Evolutionary conservation across 371 early-diverging fungal genomes (phyloP).

Genomic region (Parasitella parasitica): DNA sequence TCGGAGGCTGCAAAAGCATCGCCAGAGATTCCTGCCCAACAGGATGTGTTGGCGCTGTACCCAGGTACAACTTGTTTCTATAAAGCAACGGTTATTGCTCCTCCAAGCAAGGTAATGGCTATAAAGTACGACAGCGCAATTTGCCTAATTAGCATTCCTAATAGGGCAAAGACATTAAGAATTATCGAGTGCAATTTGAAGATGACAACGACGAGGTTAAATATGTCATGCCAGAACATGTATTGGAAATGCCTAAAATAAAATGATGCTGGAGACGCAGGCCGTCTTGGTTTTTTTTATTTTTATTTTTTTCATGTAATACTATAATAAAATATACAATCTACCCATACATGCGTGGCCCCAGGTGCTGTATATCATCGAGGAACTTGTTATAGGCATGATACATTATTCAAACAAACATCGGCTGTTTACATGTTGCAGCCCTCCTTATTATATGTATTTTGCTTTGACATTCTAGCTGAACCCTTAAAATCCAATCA

Average conservation of each 20-base stretch:
- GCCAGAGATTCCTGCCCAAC: slow-evolving; percentile 63
- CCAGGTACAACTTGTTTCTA: slow-evolving; percentile 88
- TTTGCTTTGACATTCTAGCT: not conserved
- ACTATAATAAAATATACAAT: too few relatives aligned
- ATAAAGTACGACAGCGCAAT: not conserved
- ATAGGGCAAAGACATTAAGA: slow-evolving; percentile 44
- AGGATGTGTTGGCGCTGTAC: slow-evolving; percentile 79
- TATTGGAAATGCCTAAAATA: slow-evolving; percentile 62
- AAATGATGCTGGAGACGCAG: slow-evolving; percentile 17
- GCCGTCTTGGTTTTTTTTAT: not conserved
- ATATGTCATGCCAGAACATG: slow-evolving; percentile 45
- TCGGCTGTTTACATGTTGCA: not conserved
- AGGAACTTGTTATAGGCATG: not conserved
- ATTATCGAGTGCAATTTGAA: slow-evolving; percentile 62
- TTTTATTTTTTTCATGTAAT: not conserved
- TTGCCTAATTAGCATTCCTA: not conserved
- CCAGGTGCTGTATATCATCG: too few relatives aligned
- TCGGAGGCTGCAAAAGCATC: slow-evolving; percentile 41
- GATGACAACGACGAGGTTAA: slow-evolving; percentile 62
- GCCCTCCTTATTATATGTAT: not conserved
- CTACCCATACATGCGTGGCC: not conserved
- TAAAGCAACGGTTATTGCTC: slow-evolving; percentile 68
- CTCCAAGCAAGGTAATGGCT: slow-evolving; percentile 66
- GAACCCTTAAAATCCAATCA: not conserved
- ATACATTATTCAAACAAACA: too few relatives aligned